These are phyloP conservation scores for Lunasporangiospora selenospora DNA, from an alignment of 192 early-diverging fungal genomes.

Conservation along the genomic window DNA sequence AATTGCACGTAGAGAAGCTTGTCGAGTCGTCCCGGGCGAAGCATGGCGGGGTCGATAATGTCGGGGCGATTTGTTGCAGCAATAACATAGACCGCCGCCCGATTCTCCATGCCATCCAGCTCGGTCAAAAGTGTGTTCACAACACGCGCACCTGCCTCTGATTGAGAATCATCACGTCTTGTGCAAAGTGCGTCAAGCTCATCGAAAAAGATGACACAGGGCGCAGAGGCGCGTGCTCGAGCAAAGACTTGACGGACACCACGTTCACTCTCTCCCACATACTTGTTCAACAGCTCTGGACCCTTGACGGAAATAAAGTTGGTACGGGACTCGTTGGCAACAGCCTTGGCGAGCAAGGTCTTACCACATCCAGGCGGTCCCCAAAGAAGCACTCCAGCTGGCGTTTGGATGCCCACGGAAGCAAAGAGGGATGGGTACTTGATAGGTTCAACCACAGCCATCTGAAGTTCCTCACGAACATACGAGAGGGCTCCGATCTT, in stretches of 20 bases:
- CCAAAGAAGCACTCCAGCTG: conserved; percentile 95
- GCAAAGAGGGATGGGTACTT: conserved; percentile 88
- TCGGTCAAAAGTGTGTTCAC: conserved; percentile 98
- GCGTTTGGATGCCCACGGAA: conserved; percentile 87
- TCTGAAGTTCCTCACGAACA: conserved; percentile 92
- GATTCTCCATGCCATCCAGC: conserved; percentile 92
- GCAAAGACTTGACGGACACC: conserved; percentile 96
- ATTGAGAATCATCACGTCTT: conserved; percentile 88
- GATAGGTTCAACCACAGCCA: conserved; percentile 97
- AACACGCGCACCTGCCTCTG: conserved; percentile 89
- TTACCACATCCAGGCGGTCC: conserved; percentile 99
- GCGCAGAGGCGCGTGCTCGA: conserved; percentile 88
- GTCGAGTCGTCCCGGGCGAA: conserved; percentile 95
- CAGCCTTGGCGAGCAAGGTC: conserved; percentile 96
- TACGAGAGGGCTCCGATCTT: conserved; percentile 90
- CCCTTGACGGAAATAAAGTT: conserved; percentile 99
- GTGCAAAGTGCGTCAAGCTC: conserved; percentile 96
- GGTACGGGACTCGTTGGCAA: conserved; percentile 96
- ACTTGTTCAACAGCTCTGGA: conserved; percentile 98
- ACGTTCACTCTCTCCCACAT: conserved; percentile 98
- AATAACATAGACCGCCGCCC: conserved; percentile 93
- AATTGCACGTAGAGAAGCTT: conserved; percentile 98
- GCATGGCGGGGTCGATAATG: conserved; percentile 98
- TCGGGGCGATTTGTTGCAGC: conserved; percentile 98
- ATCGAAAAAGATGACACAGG: conserved; percentile 99